A percentile compares a stretch with the other conserved stretches of the same genome.
Evolutionary conservation across 805 yeast genomes (phyloP).

Genomic region (Debaryomyces tyrocola): DNA sequence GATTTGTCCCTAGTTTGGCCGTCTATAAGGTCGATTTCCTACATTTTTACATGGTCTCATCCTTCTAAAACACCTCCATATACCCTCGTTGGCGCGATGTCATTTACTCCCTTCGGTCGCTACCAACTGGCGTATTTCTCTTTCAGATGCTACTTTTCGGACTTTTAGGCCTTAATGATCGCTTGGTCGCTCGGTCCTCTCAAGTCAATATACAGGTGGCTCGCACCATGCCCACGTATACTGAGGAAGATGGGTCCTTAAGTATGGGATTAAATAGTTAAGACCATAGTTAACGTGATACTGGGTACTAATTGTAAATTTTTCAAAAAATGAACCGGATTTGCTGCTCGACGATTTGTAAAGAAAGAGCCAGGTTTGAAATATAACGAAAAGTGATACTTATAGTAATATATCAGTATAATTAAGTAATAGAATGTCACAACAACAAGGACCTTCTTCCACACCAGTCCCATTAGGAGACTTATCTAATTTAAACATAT

Average conservation of each 20-base stretch:
- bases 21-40: no score
- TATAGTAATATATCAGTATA: not conserved
- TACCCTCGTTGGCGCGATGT: no score
- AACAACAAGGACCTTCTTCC: slow-evolving; percentile 4
- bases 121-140: no score
- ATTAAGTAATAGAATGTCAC: slow-evolving; percentile 5
- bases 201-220: not conserved
- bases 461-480: slow-evolving; percentile 58
- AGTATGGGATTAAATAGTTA: slow-evolving; percentile 1
- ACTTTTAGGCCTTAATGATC: no score
- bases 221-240: not conserved
- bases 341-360: slow-evolving; percentile 2
- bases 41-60: no score
- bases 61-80: no score
- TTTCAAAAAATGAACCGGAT: slow-evolving; percentile 1
- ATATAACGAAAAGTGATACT: not conserved
- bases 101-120: no score
- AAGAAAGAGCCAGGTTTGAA: not conserved
- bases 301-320: slow-evolving; percentile 4
- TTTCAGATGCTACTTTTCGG: no score
- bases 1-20: not conserved
- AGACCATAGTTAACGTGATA: slow-evolving; percentile 2
- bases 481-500: slow-evolving; percentile 53
- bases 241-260: not conserved
- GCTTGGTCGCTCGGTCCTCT: no score